These are phyloP conservation scores for Talaromyces islandicus DNA, from an alignment of 2,329 filamentous ascomycete species.

Conservation along the genomic window DNA sequence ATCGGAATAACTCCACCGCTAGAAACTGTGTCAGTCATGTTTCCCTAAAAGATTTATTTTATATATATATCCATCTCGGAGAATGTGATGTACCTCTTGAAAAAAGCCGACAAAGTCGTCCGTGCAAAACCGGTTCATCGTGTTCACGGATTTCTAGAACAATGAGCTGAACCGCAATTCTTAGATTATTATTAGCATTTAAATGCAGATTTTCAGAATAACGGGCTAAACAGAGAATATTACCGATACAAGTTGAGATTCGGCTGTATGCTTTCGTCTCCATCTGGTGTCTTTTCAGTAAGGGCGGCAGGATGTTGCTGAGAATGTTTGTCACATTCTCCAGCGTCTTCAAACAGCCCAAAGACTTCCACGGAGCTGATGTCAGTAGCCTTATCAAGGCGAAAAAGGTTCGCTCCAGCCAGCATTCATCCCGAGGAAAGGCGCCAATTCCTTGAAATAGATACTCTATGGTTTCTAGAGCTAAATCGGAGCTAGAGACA, in stretches of 20 bases:
- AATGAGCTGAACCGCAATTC: conserved; percentile 4
- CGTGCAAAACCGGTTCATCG: not conserved
- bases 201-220: not conserved
- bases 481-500: conserved; percentile 25
- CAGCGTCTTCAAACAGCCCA: conserved; percentile 28
- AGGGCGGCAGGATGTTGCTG: conserved; percentile 35
- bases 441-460: conserved; percentile 57
- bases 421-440: conserved; percentile 44
- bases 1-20: not conserved
- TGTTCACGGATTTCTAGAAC: conserved; percentile 1
- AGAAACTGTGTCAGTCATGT: not conserved
- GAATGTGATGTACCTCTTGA: not conserved
- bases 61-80: not conserved
- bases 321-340: conserved; percentile 25
- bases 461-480: conserved; percentile 52
- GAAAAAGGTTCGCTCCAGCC: conserved; percentile 65
- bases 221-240: not conserved
- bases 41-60: not conserved
- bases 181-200: not conserved
- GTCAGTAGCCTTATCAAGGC: conserved; percentile 62
- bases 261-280: not conserved
- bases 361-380: conserved; percentile 31
- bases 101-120: conserved; percentile 1
- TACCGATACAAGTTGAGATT: conserved; percentile 7
- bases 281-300: not conserved